Base-by-base conservation (phyloP, 2,329 filamentous ascomycete species). In the Zalaria obscura region DNA sequence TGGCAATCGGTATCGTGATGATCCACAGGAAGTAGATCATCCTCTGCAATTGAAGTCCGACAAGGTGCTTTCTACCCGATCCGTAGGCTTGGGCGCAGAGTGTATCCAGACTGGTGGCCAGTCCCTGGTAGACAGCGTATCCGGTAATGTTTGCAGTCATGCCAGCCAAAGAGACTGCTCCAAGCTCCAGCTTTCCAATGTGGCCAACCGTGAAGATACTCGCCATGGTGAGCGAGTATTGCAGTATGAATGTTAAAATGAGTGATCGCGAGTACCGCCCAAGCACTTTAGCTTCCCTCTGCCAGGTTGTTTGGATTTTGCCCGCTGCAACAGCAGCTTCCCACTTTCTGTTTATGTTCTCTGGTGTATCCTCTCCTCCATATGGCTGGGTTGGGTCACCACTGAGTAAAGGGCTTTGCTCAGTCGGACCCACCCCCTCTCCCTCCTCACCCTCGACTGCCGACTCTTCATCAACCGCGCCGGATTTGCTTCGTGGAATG, bases 41-140 rank as follows among this genome's bases (percentile, higher is more conserved):
- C 43, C 83, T 72, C 61, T 89, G 82, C 49, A 83, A 72, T 54
- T 89, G 83, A 42, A 91, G 58, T 2, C 83, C 88, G 44, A 96
- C 88, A 4, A 95, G 73, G 50, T 87, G 83, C 56, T 82, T 89
- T 57, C 81, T 83, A 0, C 1, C 84, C 89, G 39, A 44, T 2
- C 89, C 89, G 56, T 91, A 96, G 0, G 89, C 89, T 60, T 96
- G 88, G 0, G 88, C 76, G 58, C 88, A 94, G 2, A 95, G 75
- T 0, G 89, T 95, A 60, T 95, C 88, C 34, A 95, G 68, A 50
- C 81, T 85, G 5, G 88, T 95, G 2, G 86, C 82, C 7, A 95
- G 69, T 10, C 86, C 64, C 50, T 66, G 63, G 35, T 64, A 66
- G 9, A 66, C 59, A 1, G 64, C 58, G 44, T 63, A 66, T 3